These are phyloP conservation scores for Bryoglossum gracile DNA, from an alignment of 495 filamentous ascomycete species.

Conservation along the genomic window DNA sequence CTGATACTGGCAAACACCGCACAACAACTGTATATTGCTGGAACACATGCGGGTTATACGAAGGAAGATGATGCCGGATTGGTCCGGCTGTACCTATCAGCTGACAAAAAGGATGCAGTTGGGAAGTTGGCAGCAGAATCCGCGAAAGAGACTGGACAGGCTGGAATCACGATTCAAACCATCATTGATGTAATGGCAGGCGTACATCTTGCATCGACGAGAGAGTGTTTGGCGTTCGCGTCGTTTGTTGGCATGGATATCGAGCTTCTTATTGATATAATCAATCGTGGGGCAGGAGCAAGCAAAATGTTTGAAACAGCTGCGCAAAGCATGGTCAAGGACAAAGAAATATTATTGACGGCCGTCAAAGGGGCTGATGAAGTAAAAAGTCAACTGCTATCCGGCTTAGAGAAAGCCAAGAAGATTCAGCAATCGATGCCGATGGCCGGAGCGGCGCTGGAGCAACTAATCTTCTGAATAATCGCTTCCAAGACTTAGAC, in stretches of 20 bases:
- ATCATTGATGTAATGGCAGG: background rate
- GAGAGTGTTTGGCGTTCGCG: background rate
- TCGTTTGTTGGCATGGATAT: background rate
- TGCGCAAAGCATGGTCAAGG: too few relatives aligned
- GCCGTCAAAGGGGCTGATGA: too few relatives aligned
- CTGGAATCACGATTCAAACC: background rate
- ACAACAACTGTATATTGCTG: background rate
- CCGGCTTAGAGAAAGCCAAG: too few relatives aligned
- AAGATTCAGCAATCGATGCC: too few relatives aligned
- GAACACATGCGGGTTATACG: background rate
- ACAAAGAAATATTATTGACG: too few relatives aligned
- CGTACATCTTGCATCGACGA: background rate
- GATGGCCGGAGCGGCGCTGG: too few relatives aligned
- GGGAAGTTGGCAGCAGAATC: background rate
- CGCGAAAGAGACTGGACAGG: background rate
- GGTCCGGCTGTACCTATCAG: background rate
- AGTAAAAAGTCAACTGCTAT: too few relatives aligned
- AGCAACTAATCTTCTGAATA: too few relatives aligned
- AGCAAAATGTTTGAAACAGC: conserved; percentile 43
- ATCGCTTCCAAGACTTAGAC: too few relatives aligned
- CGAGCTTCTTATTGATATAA: background rate
- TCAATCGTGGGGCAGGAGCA: background rate
- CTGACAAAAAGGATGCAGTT: background rate
- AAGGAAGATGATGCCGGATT: background rate
- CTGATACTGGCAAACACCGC: background rate